A percentile compares a stretch with the other conserved stretches of the same genome.
Conservation (phyloP, 192 early-diverging fungal species). For the Podila epigama region DNA sequence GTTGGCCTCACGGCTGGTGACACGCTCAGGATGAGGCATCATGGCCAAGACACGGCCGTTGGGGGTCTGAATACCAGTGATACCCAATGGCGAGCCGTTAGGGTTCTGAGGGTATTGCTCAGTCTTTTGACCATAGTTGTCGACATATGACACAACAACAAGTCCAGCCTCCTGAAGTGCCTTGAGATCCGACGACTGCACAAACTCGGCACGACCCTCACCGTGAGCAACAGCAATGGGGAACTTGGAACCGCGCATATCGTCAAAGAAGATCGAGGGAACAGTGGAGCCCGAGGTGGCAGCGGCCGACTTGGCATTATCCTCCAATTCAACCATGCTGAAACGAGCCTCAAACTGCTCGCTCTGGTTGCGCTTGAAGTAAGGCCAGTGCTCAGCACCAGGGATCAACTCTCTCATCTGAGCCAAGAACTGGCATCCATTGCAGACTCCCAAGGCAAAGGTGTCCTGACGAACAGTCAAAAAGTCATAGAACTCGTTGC, state of each 20-base stretch:
- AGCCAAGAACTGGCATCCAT: constrained; percentile 98
- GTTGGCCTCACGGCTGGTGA: constrained; percentile 83
- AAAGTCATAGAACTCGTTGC: constrained; percentile 80
- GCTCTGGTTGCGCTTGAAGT: constrained; percentile 90
- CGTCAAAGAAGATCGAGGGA: constrained; percentile 82
- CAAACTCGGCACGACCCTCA: constrained; percentile 93
- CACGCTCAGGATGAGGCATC: constrained; percentile 99
- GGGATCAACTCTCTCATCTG: constrained; percentile 88
- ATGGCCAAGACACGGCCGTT: constrained; percentile 91
- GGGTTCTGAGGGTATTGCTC: constrained; percentile 97
- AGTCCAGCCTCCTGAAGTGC: constrained; percentile 58
- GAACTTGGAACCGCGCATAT: constrained; percentile 89
- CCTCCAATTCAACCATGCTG: constrained; percentile 74
- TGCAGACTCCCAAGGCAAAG: constrained; percentile 97
- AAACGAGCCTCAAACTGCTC: constrained; percentile 97
- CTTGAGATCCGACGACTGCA: constrained; percentile 45
- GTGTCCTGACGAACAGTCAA: constrained; percentile 86
- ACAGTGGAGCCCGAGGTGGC: not conserved
- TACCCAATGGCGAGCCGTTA: constrained; percentile 88
- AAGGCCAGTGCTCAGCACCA: constrained; percentile 88
- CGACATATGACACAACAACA: constrained; percentile 80
- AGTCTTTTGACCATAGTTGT: constrained; percentile 79
- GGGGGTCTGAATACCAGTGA: constrained; percentile 85
- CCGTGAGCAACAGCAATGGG: constrained; percentile 98
- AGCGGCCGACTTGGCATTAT: constrained; percentile 9